These are phyloP conservation scores for Cryptosporidium ubiquitum DNA, from an alignment of 169 alveolate genomes.

Conservation along the genomic window DNA sequence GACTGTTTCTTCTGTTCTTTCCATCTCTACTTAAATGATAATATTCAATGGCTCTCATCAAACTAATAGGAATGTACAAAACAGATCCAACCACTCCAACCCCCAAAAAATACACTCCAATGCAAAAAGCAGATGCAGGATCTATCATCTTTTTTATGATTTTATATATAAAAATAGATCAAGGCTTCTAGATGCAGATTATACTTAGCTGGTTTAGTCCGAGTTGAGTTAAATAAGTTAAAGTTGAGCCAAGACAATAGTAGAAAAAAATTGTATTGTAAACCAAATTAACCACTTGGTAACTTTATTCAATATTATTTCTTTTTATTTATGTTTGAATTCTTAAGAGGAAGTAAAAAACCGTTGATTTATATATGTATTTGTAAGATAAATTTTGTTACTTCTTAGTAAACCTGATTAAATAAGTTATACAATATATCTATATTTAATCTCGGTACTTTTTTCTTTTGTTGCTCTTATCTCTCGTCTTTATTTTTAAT, in stretches of 20 bases:
- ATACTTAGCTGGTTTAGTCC: too few relatives aligned
- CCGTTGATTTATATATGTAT: too few relatives aligned
- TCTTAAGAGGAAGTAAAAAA: neutral
- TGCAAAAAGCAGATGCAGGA: slow-evolving; percentile 69
- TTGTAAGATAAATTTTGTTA: too few relatives aligned
- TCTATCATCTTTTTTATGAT: slow-evolving; percentile 28
- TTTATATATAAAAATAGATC: too few relatives aligned
- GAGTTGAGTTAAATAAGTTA: neutral
- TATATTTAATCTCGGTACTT: too few relatives aligned
- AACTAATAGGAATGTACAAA: slow-evolving; percentile 59
- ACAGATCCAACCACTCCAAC: slow-evolving; percentile 74
- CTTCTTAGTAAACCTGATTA: too few relatives aligned
- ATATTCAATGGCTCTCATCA: slow-evolving; percentile 64
- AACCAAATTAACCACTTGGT: neutral
- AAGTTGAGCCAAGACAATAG: neutral
- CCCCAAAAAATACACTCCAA: slow-evolving; percentile 68
- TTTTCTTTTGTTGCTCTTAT: neutral
- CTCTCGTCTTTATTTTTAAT: neutral
- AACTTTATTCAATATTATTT: neutral
- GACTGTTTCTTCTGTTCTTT: neutral
- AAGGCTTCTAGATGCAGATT: too few relatives aligned
- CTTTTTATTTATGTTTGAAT: too few relatives aligned
- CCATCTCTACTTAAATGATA: slow-evolving; percentile 5
- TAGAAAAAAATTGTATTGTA: neutral
- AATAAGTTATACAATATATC: too few relatives aligned